Base-by-base conservation (phyloP, 768 basidiomycete genomes). In the Cystofilobasidium macerans region DNA sequence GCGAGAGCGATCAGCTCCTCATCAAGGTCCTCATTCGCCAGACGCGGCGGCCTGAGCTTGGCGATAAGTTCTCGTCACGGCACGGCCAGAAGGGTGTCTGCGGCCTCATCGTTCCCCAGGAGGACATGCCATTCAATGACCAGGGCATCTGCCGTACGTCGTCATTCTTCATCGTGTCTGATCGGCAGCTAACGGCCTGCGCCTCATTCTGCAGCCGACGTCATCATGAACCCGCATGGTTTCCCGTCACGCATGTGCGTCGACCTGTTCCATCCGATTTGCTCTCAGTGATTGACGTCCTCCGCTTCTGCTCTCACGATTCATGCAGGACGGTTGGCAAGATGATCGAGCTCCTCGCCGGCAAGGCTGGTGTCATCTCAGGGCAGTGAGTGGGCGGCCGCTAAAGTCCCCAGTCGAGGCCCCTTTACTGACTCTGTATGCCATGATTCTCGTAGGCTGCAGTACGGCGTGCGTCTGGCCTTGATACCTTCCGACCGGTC, bases 211-310 rank as follows among this genome's bases (percentile, higher is more conserved):
- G 51, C 69, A 70, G 72, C 76, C 87, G 94, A 99, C 77, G 90
- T 93, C 22, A 95, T 99, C 79, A 98, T 99, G 94, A 99, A 99
- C 75, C 95, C 95, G 3, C 95, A 99, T 77, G 95, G 95, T 73
- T 98, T 99, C 81, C 95, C 95, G 6, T 94, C 90, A 65, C 88
- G 94, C 62, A 78, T 78, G 78, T 76, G 66, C 71, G 74, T 72
- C n/a, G 20, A 16, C 8, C 40, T 1, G 22, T n/a, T 1, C 30
- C n/a, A n/a, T n/a, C n/a, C n/a, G n/a, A n/a, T n/a, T n/a, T 38
- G 2, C 12, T 26, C 54, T 38, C 32, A 26, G n/a, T n/a, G n/a
- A n/a, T n/a, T n/a, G n/a, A n/a, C 32, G 36, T 48, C 22, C 20
- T 36, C 7, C 36, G 8, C 36, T 38, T 53, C 43, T 18, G 33